Evolutionary conservation across 306 rosid genomes (phyloP).

Genomic region (Prunus mira): DNA sequence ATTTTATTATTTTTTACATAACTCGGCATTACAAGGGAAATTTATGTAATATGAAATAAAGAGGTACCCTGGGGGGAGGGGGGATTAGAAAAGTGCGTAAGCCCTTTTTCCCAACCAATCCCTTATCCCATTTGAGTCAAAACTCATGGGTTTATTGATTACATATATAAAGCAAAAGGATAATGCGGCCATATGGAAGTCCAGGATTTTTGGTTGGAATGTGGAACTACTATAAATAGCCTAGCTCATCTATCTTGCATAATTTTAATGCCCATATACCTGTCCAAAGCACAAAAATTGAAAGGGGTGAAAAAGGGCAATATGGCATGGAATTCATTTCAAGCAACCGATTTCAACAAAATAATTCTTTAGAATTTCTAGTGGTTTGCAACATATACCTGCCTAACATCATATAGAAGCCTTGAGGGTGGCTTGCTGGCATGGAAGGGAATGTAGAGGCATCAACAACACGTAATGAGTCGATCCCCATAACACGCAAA

Average conservation of each 20-base stretch:
- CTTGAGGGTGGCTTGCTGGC: slow-evolving; percentile 19
- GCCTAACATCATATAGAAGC: slow-evolving; percentile 17
- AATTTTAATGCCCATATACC: slow-evolving; percentile 2
- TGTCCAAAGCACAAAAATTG: neutral
- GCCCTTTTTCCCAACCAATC: too few relatives aligned
- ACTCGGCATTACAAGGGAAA: too few relatives aligned
- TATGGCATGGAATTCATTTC: neutral
- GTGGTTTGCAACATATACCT: neutral
- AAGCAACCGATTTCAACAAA: neutral
- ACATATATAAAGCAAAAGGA: too few relatives aligned
- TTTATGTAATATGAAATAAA: too few relatives aligned
- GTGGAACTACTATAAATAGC: neutral
- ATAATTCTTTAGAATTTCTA: neutral
- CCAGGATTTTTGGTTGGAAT: too few relatives aligned
- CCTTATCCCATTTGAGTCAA: too few relatives aligned
- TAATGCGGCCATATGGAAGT: too few relatives aligned
- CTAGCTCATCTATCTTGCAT: neutral
- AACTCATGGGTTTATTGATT: too few relatives aligned
- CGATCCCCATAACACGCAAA: slow-evolving; percentile 5
- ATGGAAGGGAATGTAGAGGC: slow-evolving; percentile 1
- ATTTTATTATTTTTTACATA: too few relatives aligned
- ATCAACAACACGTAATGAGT: slow-evolving; percentile 5
- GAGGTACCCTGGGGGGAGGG: too few relatives aligned
- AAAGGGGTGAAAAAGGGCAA: neutral
- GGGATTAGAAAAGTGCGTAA: too few relatives aligned